Base-by-base conservation (phyloP, 179 eudicot species). In the Corrigiola litoralis region DNA sequence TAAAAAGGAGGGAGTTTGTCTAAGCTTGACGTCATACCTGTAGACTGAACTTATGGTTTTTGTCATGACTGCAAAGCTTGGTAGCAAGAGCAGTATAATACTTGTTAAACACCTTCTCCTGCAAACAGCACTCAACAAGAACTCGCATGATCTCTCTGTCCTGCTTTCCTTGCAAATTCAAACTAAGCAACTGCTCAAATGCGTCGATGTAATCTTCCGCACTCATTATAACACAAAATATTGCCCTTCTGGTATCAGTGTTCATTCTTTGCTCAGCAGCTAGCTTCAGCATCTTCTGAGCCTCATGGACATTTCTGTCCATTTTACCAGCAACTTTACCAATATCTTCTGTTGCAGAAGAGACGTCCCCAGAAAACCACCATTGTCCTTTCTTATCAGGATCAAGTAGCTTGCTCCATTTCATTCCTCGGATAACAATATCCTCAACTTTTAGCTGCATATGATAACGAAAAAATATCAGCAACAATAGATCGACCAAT, bases 111-210 rank as follows among this genome's bases (percentile, higher is more conserved):
- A 82, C 78, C 81, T 85, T 85, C 82, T 95, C 99, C 74, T 95
- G 97, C 72, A 88, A 74, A 67, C 99, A 95, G 75, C 99, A 95
- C 70, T 85, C 92, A 9, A 91, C 75, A 49, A 95, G 90, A 53
- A 95, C 92, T 67, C 95, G 77, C 84, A 91, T 86, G 73, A 95
- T 81, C 80, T 95, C 99, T 71, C 99, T 84, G 78, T 95, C 99
- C 99, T 87, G 99, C 74, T 95, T 95, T 70, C 99, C 99, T 48
- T 80, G 88, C 74, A 95, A 72, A 79, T 83, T 87, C 75, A 95
- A 73, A 72, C 97, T 81, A 32, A 95, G 71, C 48, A 95, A 84
- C 84, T 91, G 89, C 84, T 88, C 99, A 73, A 86, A 95, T 37
- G 99, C 89, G 72, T 95, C 99, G 34, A 86, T 58, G 28, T 91